Percentiles rank a stretch among this genome's conserved stretches.
Evolutionary conservation across 139 green algal species (phyloP).

Genomic region (Chloropicon primus): DNA sequence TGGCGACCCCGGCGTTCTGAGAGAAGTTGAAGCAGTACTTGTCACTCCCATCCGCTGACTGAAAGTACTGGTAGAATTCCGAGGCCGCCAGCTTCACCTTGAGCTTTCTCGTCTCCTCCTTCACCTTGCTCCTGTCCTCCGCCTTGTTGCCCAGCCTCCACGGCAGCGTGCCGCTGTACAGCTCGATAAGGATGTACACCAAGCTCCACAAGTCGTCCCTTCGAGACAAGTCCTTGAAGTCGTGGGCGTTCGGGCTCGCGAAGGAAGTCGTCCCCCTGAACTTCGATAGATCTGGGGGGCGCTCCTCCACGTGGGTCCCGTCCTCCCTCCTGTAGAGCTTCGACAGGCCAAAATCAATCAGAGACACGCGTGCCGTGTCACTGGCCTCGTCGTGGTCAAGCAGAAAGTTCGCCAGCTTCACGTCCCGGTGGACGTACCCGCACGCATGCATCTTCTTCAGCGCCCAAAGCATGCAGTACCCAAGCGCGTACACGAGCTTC

Average conservation of each 20-base stretch:
- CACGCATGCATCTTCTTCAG: conserved; percentile 43
- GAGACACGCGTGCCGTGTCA: neutral
- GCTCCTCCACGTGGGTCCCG: conserved; percentile 12
- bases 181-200: conserved; percentile 73
- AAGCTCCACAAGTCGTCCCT: conserved; percentile 81
- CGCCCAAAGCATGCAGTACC: conserved; percentile 27
- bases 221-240: conserved; percentile 26
- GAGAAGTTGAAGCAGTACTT: neutral
- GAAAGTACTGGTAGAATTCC: neutral
- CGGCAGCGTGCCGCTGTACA: conserved; percentile 38
- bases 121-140: neutral
- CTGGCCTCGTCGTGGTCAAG: conserved; percentile 8
- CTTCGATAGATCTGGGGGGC: conserved; percentile 34
- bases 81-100: neutral
- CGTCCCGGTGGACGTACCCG: conserved; percentile 59
- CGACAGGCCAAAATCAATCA: conserved; percentile 69
- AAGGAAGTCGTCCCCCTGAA: conserved; percentile 73
- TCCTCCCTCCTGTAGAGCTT: conserved; percentile 32
- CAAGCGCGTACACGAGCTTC: neutral
- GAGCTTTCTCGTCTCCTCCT: conserved; percentile 8
- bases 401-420: conserved; percentile 76
- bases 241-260: conserved; percentile 50
- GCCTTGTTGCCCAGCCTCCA: conserved; percentile 18
- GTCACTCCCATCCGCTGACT: neutral
- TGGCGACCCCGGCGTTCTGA: too few relatives aligned